phyloP scores from a whole-genome alignment of 2,329 filamentous ascomycete species.

The Bertia moriformis region DNA sequence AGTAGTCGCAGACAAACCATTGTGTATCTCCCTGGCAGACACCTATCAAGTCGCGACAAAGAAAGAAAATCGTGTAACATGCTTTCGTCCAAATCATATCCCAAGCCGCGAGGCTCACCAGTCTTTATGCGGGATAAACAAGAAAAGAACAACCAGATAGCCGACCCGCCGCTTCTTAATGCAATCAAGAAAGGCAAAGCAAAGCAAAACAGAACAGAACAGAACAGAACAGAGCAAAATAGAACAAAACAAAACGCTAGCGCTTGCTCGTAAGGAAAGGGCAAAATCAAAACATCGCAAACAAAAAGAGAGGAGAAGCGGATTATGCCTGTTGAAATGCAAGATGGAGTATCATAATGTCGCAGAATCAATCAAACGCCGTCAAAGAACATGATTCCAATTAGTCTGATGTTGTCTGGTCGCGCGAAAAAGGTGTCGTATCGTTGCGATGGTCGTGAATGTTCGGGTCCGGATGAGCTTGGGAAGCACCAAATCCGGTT shows the following conservation, averaged over 20 bases:
- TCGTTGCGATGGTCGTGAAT: too few relatives aligned
- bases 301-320: not conserved
- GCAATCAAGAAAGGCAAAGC: not conserved
- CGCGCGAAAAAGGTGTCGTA: too few relatives aligned
- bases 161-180: slow-evolving; percentile 1
- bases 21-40: too few relatives aligned
- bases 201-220: too few relatives aligned
- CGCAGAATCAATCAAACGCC: not conserved
- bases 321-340: not conserved
- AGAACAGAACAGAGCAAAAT: too few relatives aligned
- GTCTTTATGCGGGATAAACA: not conserved
- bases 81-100: slow-evolving; percentile 1
- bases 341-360: slow-evolving; percentile 1
- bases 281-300: not conserved
- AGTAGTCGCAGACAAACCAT: too few relatives aligned
- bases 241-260: too few relatives aligned
- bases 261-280: not conserved
- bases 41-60: too few relatives aligned
- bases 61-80: too few relatives aligned
- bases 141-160: not conserved
- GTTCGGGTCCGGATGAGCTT: too few relatives aligned
- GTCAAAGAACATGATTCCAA: slow-evolving; percentile 1
- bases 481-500: too few relatives aligned
- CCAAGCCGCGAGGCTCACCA: slow-evolving; percentile 1
- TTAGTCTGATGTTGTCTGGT: slow-evolving; percentile 1